Evolutionary conservation across 2,329 filamentous ascomycete species (phyloP).

Genomic region (Akanthomyces muscarius): DNA sequence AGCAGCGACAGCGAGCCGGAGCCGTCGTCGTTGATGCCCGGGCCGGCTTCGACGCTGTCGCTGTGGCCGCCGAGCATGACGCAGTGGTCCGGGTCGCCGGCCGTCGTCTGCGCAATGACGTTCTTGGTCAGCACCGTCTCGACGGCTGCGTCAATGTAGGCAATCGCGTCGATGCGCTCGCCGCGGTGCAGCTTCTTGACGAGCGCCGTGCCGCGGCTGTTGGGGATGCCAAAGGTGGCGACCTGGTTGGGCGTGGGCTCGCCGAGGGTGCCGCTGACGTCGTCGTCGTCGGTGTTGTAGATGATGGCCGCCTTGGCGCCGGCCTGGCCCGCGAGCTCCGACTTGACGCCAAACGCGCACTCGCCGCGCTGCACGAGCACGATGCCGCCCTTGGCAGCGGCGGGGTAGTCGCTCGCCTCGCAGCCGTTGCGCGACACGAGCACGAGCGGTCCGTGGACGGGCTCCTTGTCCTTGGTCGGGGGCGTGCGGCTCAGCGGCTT

Average conservation of each 20-base stretch:
- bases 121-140: slow-evolving; percentile 53
- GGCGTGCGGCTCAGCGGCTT: slow-evolving; percentile 63
- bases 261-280: slow-evolving; percentile 65
- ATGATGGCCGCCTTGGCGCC: slow-evolving; percentile 69
- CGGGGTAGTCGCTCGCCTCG: slow-evolving; percentile 58
- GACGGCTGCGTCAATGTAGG: slow-evolving; percentile 57
- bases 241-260: slow-evolving; percentile 55
- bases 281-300: slow-evolving; percentile 66
- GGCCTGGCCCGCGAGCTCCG: slow-evolving; percentile 60
- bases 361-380: slow-evolving; percentile 66
- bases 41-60: slow-evolving; percentile 59
- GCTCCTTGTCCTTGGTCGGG: slow-evolving; percentile 55
- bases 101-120: slow-evolving; percentile 58
- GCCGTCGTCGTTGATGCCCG: slow-evolving; percentile 76
- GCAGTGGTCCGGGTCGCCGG: slow-evolving; percentile 58
- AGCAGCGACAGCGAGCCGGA: slow-evolving; percentile 61
- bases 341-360: slow-evolving; percentile 71
- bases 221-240: slow-evolving; percentile 64
- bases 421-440: slow-evolving; percentile 62
- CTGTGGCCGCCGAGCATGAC: slow-evolving; percentile 64
- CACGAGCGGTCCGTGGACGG: slow-evolving; percentile 57
- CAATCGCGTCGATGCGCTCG: slow-evolving; percentile 48
- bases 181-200: slow-evolving; percentile 51
- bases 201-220: slow-evolving; percentile 54
- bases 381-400: slow-evolving; percentile 56